phyloP scores from a whole-genome alignment of 305 asterid species.

The Plantago coronopus region DNA sequence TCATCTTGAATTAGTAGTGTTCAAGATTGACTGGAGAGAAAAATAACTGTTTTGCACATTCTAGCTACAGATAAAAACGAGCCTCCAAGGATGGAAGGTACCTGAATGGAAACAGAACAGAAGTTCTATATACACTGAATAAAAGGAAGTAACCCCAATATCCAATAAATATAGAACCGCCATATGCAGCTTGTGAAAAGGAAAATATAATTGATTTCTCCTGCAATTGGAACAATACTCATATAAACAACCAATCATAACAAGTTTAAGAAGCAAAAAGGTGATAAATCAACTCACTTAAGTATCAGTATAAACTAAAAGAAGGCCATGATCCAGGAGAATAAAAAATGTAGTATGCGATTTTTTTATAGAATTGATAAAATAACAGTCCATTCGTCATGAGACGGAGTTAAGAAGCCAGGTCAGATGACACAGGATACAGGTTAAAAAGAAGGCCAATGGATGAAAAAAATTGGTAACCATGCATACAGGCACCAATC shows the following conservation, averaged over 20 bases:
- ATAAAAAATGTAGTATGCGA: too few species aligned
- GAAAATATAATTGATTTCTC: conserved; percentile 78
- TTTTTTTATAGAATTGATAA: too few species aligned
- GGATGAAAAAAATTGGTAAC: too few species aligned
- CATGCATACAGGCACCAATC: background rate
- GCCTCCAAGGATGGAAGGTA: conserved; percentile 27
- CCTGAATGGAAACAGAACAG: conserved; percentile 79
- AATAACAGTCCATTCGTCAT: too few species aligned
- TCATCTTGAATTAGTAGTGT: background rate
- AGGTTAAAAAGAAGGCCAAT: background rate
- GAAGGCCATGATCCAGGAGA: background rate
- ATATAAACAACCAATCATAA: background rate
- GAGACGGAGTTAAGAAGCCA: too few species aligned
- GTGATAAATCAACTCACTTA: background rate
- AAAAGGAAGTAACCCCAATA: conserved; percentile 88
- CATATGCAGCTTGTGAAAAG: conserved; percentile 85
- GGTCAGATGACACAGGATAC: background rate
- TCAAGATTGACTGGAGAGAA: conserved; percentile 3
- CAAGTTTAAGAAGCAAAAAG: background rate
- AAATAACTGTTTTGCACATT: background rate
- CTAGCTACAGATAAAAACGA: conserved; percentile 16
- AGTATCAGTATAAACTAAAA: background rate
- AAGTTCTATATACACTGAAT: conserved; percentile 35
- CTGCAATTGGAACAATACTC: conserved; percentile 36
- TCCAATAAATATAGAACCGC: conserved; percentile 65